Evolutionary conservation across 345 rosid species (phyloP).

Genomic region (Carallia pectinifolia): DNA sequence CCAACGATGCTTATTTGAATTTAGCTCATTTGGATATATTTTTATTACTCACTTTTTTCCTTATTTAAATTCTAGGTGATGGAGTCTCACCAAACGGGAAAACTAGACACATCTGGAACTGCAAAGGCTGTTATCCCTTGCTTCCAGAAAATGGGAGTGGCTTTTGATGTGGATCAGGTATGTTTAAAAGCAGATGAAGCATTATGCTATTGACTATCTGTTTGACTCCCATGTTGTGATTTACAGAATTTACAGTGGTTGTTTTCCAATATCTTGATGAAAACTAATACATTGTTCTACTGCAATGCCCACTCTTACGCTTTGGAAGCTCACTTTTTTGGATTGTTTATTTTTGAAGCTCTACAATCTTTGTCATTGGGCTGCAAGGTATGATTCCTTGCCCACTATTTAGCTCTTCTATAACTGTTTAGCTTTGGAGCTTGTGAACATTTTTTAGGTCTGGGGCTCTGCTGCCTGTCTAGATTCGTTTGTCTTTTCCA

Average conservation of each 20-base stretch:
- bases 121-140: conserved; percentile 95
- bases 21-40: background rate
- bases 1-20: background rate
- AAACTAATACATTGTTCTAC: too few species aligned
- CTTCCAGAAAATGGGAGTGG: conserved; percentile 87
- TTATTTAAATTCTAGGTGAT: conserved; percentile 51
- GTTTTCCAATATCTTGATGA: too few species aligned
- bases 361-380: too few species aligned
- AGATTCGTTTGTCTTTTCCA: too few species aligned
- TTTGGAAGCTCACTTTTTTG: background rate
- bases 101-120: conserved; percentile 90
- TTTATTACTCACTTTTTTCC: background rate
- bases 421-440: too few species aligned
- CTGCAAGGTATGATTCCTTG: background rate
- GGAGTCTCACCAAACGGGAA: conserved; percentile 95
- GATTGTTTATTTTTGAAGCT: too few species aligned
- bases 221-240: too few species aligned
- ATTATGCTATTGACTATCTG: background rate
- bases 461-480: background rate
- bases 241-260: too few species aligned
- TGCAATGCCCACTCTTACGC: too few species aligned
- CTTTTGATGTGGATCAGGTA: conserved; percentile 78
- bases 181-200: background rate
- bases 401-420: background rate
- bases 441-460: background rate